phyloP scores from a whole-genome alignment of 768 basidiomycete species.

The Agaricus bisporus region DNA sequence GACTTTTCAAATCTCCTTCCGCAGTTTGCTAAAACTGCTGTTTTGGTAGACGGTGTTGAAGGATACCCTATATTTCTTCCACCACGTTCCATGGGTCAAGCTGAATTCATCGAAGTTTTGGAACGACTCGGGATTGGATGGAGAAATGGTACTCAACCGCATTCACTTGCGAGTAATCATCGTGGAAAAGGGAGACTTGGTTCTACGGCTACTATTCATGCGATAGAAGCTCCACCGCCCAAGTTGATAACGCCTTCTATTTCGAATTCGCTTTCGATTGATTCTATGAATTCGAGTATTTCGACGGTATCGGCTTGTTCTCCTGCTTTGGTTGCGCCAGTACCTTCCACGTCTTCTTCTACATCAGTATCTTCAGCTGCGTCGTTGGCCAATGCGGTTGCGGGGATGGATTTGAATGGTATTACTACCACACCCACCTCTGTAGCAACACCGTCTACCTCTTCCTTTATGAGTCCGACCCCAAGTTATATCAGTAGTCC shows the following conservation, averaged over 20 bases:
- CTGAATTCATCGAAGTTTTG: constrained; percentile 81
- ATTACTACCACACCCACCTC: background rate
- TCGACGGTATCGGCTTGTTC: background rate
- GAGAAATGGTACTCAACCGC: constrained; percentile 57
- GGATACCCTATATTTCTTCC: constrained; percentile 87
- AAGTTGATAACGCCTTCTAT: constrained; percentile 18
- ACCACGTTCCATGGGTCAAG: constrained; percentile 84
- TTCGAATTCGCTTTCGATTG: background rate
- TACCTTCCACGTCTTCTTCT: constrained; percentile 1
- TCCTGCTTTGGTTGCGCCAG: background rate
- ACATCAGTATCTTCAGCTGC: constrained; percentile 4
- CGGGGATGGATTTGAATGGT: constrained; percentile 1
- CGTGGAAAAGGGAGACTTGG: constrained; percentile 36
- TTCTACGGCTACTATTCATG: constrained; percentile 9
- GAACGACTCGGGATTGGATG: constrained; percentile 78
- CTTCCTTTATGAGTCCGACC: constrained; percentile 8
- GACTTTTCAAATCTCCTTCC: constrained; percentile 60
- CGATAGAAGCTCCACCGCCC: constrained; percentile 30
- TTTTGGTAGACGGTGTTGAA: constrained; percentile 75
- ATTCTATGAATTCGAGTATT: background rate
- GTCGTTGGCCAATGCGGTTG: constrained; percentile 7
- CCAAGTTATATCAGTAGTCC: background rate
- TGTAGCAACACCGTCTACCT: constrained; percentile 9
- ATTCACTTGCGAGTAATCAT: constrained; percentile 34
- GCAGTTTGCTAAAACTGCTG: constrained; percentile 59